Percentiles rank a stretch among this genome's conserved stretches.
Evolutionary conservation across 1,139 yeast species (phyloP).

Genomic region (Diutina sp.): DNA sequence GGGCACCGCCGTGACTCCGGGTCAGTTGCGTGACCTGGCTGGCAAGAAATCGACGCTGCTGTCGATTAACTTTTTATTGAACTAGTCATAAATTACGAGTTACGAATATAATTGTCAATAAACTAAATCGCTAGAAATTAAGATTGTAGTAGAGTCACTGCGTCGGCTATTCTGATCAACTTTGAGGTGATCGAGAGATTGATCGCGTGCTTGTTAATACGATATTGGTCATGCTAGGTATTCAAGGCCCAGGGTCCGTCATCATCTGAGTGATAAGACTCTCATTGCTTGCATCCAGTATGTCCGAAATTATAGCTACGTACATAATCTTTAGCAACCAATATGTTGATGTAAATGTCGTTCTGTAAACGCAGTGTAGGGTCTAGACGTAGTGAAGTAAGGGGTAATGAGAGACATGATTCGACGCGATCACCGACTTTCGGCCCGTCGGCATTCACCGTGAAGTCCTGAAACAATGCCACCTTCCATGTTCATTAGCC

Average conservation of each 20-base stretch:
- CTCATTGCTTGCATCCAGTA: background rate
- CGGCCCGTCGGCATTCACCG: background rate
- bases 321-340: too few species aligned
- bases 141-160: too few species aligned
- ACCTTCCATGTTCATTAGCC: background rate
- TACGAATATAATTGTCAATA: background rate
- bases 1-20: background rate
- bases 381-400: too few species aligned
- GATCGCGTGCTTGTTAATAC: background rate
- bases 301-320: too few species aligned
- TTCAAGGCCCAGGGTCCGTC: background rate
- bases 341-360: too few species aligned
- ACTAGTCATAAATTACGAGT: slow-evolving; percentile 5
- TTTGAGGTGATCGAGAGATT: background rate
- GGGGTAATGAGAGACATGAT: too few species aligned
- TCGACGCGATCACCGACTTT: too few species aligned
- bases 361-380: too few species aligned
- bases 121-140: background rate
- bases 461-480: background rate
- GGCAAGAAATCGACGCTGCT: slow-evolving; percentile 13
- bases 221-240: background rate
- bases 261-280: background rate
- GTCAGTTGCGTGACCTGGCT: background rate
- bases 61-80: slow-evolving; percentile 15
- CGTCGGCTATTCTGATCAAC: too few species aligned